Evolutionary conservation across 805 yeast species (phyloP).

Genomic region (Tetrapisispora fleetii): DNA sequence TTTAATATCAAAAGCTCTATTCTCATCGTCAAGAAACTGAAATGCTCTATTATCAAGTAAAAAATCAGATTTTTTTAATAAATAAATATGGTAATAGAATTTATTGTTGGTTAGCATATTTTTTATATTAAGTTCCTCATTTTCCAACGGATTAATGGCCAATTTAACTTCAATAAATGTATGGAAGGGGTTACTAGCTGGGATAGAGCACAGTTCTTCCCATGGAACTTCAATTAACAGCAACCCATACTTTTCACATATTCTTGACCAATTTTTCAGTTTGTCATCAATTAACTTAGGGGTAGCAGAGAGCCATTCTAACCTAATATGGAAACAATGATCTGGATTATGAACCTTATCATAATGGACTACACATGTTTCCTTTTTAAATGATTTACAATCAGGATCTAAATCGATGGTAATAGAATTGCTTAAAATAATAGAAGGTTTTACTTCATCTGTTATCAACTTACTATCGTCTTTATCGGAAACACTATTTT

Average conservation of each 20-base stretch:
- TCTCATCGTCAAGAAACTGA: constrained; percentile 41
- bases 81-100: constrained; percentile 68
- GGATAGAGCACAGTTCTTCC: constrained; percentile 71
- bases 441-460: constrained; percentile 21
- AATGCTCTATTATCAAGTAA: constrained; percentile 75
- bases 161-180: constrained; percentile 64
- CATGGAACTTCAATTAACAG: constrained; percentile 82
- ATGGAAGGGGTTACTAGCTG: constrained; percentile 75
- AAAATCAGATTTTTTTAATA: constrained; percentile 63
- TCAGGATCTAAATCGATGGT: constrained; percentile 68
- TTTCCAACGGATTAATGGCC: constrained; percentile 64
- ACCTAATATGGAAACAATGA: constrained; percentile 81
- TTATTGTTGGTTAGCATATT: constrained; percentile 40
- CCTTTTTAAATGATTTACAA: constrained; percentile 64
- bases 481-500: constrained; percentile 8
- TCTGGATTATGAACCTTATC: constrained; percentile 91
- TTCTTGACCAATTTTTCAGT: constrained; percentile 64
- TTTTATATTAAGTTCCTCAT: constrained; percentile 38
- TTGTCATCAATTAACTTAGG: constrained; percentile 76
- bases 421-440: constrained; percentile 58
- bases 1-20: constrained; percentile 48
- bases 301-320: constrained; percentile 91
- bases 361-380: constrained; percentile 71
- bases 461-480: background rate
- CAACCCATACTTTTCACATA: constrained; percentile 79